These are phyloP conservation scores for Scenedesmus sp. DNA, from an alignment of 163 green algal genomes.

Conservation along the genomic window DNA sequence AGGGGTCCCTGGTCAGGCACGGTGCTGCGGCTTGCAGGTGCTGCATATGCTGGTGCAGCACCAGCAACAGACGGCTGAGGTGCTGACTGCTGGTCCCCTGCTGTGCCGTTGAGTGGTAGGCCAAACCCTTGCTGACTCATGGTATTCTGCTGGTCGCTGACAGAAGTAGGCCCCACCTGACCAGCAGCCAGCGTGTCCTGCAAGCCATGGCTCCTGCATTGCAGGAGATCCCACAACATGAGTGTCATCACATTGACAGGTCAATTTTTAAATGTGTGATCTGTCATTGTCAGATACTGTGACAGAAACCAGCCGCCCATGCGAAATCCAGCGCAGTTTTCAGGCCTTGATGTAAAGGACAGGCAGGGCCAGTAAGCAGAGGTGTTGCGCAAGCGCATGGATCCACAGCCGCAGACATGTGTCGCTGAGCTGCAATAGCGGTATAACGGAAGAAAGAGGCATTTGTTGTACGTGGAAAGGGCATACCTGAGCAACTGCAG, in stretches of 20 bases:
- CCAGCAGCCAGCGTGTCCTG: constrained; percentile 3
- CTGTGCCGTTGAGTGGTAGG: neutral
- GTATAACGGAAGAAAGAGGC: neutral
- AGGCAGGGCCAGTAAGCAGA: too few species aligned
- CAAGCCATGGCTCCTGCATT: neutral
- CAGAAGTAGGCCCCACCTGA: neutral
- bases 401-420: too few species aligned
- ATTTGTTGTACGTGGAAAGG: neutral
- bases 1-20: neutral
- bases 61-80: neutral
- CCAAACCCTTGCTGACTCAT: neutral
- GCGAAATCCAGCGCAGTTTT: too few species aligned
- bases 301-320: too few species aligned
- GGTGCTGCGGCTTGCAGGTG: neutral
- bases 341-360: too few species aligned
- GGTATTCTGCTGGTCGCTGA: neutral
- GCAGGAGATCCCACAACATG: neutral
- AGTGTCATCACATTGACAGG: too few species aligned
- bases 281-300: too few species aligned
- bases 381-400: too few species aligned
- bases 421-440: too few species aligned
- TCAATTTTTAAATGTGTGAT: too few species aligned
- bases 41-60: neutral
- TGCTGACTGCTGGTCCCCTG: neutral
- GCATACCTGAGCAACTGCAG: constrained; percentile 30